Base-by-base conservation (phyloP, 495 filamentous ascomycete species). In the Penicillium odoratum region DNA sequence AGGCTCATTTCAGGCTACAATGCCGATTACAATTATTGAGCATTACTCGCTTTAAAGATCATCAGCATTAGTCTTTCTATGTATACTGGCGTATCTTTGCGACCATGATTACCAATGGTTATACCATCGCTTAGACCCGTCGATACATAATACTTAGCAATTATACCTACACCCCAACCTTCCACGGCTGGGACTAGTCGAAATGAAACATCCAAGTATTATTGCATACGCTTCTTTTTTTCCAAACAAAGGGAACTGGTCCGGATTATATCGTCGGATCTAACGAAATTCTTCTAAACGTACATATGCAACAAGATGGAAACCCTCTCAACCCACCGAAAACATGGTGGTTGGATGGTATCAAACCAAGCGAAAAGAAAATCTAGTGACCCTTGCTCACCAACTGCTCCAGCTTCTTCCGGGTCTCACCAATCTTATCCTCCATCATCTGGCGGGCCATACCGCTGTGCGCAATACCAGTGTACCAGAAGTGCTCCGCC, bases 341-440 rank as follows among this genome's bases (percentile, higher is more conserved):
- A 48, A 46, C 38, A 16, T n/a, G 26, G 28, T 26, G 48, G 33
- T 18, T 28, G 46, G 38, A 40, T 55, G 36, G 45, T 54, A 64
- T 60, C 42, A 58, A 66, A 59, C 45, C 47, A 55, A 55, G 48
- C 47, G n/a, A 55, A 40, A 50, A 46, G 66, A 18, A 57, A 50
- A 46, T 67, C 61, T 74, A 75, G 61, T 88, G 88, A 44, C 91
- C 91, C 81, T 96, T 93, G 76, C 84, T 89, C 38, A 98, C 89
- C 89, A 93, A 88, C 36, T 84, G 86, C 79, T 97, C 92, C 40
- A 96, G 71, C 60, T 78, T 80, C 75, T 90, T 88, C 62, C 92
- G 81, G 48, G 80, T 84, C 25, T 85, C 81, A 48, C 74, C 79
- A 50, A 97, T 88, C 72, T 85, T 88, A 55, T 92, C 88, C 65